Conservation (phyloP, 495 filamentous ascomycete genomes). For the Tuber microsphaerosporum region DNA sequence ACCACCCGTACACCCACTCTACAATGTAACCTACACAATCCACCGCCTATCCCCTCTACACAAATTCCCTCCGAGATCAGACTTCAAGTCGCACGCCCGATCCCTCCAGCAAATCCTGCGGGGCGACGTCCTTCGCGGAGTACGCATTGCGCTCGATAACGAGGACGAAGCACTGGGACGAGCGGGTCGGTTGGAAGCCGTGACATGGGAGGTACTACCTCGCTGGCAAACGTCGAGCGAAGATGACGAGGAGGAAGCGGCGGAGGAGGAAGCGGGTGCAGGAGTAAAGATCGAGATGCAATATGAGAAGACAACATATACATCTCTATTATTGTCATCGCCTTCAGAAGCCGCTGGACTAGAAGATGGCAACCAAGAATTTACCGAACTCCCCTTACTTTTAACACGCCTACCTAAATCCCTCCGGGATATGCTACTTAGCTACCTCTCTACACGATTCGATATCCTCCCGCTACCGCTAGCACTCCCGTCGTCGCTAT, state of each 20-base stretch:
- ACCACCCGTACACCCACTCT: constrained; percentile 43
- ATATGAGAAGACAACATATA: constrained; percentile 51
- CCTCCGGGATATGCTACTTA: constrained; percentile 49
- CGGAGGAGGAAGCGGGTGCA: constrained; percentile 23
- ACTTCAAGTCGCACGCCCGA: constrained; percentile 48
- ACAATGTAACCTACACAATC: constrained; percentile 53
- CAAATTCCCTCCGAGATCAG: constrained; percentile 44
- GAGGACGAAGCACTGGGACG: constrained; percentile 46
- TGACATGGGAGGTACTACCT: constrained; percentile 48
- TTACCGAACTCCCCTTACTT: constrained; percentile 51
- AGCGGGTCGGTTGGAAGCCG: constrained; percentile 47
- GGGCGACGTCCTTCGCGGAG: constrained; percentile 48
- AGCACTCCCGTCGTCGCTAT: constrained; percentile 38
- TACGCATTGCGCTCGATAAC: constrained; percentile 42
- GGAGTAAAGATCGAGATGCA: constrained; percentile 48
- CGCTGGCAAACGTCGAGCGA: constrained; percentile 12
- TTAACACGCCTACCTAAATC: constrained; percentile 50
- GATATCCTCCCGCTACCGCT: constrained; percentile 48
- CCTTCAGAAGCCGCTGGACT: neutral
- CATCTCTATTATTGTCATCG: constrained; percentile 26
- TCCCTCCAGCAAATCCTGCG: constrained; percentile 51
- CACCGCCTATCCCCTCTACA: constrained; percentile 54
- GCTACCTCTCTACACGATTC: constrained; percentile 50
- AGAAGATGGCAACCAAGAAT: constrained; percentile 29
- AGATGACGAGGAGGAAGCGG: constrained; percentile 31